phyloP scores from a whole-genome alignment of 176 grass and related monocot species.

The Lolium multiflorum region DNA sequence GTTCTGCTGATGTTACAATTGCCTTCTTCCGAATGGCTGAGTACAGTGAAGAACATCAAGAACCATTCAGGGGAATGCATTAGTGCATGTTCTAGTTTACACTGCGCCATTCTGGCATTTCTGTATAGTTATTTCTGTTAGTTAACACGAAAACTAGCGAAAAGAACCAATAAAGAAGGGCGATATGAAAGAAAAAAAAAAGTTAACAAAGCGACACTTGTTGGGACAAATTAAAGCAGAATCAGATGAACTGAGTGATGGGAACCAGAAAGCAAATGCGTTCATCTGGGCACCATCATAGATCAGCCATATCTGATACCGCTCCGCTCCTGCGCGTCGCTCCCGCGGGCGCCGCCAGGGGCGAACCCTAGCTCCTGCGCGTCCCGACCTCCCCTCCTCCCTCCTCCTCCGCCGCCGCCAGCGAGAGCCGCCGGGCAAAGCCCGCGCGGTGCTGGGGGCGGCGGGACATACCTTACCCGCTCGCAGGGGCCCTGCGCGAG shows the following conservation, averaged over 20 bases:
- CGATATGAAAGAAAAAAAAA: not conserved
- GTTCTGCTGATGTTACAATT: not conserved
- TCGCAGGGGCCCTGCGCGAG: no score
- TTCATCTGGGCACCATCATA: not conserved
- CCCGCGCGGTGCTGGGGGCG: no score
- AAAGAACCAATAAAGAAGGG: not conserved
- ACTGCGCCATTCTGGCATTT: not conserved
- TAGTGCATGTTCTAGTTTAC: not conserved
- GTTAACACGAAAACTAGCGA: not conserved
- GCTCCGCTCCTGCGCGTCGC: no score
- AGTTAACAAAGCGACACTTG: not conserved
- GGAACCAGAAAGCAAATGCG: not conserved
- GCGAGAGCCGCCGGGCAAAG: no score
- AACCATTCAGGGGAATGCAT: not conserved
- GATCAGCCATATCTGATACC: no score
- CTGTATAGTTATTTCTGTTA: not conserved
- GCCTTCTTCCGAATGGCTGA: slow-evolving; percentile 9
- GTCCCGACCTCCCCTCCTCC: no score
- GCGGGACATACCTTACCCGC: no score
- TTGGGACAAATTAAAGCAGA: slow-evolving; percentile 29
- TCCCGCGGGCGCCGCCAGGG: no score
- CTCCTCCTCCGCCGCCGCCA: no score
- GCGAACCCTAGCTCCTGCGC: no score
- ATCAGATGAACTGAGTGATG: slow-evolving; percentile 29
- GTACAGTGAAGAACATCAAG: slow-evolving; percentile 17